These are phyloP conservation scores for Leptomonas pyrrhocoris DNA, from an alignment of 208 protist genomes.

Conservation along the genomic window DNA sequence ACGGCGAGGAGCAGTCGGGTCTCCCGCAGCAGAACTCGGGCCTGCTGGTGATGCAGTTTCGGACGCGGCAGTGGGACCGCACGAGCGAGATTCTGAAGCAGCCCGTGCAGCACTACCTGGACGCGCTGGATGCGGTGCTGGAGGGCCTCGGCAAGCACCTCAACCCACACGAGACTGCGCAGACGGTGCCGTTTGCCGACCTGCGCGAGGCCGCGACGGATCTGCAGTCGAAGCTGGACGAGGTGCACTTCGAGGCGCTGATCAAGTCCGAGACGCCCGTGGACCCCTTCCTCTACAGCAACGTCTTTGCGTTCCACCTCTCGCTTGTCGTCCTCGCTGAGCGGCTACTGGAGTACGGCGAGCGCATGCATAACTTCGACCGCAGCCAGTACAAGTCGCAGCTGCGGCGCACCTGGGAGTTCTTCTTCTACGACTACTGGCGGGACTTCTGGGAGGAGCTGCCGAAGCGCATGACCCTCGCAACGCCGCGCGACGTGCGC, in stretches of 20 bases:
- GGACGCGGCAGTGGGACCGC: constrained; percentile 15
- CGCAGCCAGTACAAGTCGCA: constrained; percentile 48
- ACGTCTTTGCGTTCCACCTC: constrained; percentile 37
- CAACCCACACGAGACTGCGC: constrained; percentile 38
- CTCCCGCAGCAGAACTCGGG: neutral
- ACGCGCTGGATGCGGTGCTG: constrained; percentile 39
- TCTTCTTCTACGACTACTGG: constrained; percentile 70
- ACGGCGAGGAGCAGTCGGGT: neutral
- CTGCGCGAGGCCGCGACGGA: constrained; percentile 37
- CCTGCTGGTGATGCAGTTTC: neutral
- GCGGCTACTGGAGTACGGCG: constrained; percentile 44
- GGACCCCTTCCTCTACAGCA: constrained; percentile 43
- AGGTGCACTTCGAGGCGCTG: constrained; percentile 51
- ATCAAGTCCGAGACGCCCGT: constrained; percentile 26
- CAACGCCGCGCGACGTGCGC: constrained; percentile 70
- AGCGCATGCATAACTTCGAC: constrained; percentile 53
- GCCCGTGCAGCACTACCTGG: constrained; percentile 32
- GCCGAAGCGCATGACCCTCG: constrained; percentile 54
- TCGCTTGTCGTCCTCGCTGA: constrained; percentile 44
- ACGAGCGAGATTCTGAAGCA: constrained; percentile 22
- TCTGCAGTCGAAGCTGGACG: constrained; percentile 45
- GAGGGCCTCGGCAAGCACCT: constrained; percentile 41
- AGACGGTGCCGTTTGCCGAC: constrained; percentile 50
- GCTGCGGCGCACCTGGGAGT: constrained; percentile 41
- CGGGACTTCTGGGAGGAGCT: constrained; percentile 63